Base-by-base conservation (phyloP, 2,329 filamentous ascomycete species). In the Pestalotiopsis sp. region DNA sequence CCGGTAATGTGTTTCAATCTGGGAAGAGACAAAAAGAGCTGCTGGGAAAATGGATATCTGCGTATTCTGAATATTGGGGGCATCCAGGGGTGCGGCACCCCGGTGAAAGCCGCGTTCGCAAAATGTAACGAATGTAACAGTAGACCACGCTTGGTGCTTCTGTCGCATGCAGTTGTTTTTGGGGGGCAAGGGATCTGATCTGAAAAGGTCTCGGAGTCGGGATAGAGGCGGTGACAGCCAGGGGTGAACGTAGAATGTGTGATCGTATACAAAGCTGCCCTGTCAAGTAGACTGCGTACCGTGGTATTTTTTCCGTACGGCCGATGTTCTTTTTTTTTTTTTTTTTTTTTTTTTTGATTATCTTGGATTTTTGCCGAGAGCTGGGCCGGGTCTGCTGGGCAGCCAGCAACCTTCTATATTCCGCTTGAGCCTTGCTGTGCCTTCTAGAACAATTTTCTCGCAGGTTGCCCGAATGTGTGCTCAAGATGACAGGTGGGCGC, bases 1-100 rank as follows among this genome's bases (percentile, higher is more conserved):
- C 20, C n/a, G 59, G 68, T 38, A 67, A 63, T 69, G 14, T 69
- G 64, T 69, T 39, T 67, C 64, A 65, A 60, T 64, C 52, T 62
- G 58, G 27, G 41, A 63, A 17, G 59, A 13, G 25, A 59, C 20
- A 52, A 49, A 36, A 64, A 64, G 20, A 41, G n/a, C 25, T 14
- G 5, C 11, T 38, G n/a, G 17, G 17, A 23, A 11, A 20, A 20
- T n/a, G 63, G 36, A 36, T 63, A 62, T 36, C 52, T 66, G 57
- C 67, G 67, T 64, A 65, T 63, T 61, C 61, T 64, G 68, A 64
- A 27, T 60, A 36, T 25, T 11, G 25, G 52, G 64, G 64, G 13
- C 60, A 58, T 52, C 56, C 45, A 52, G 45, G 45, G 66, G 65
- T 65, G 59, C 68, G 64, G 68, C 23, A 39, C 57, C 58, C 58